These are phyloP conservation scores for Neoascochyta sp. DNA, from an alignment of 2,329 filamentous ascomycete genomes.

Conservation along the genomic window DNA sequence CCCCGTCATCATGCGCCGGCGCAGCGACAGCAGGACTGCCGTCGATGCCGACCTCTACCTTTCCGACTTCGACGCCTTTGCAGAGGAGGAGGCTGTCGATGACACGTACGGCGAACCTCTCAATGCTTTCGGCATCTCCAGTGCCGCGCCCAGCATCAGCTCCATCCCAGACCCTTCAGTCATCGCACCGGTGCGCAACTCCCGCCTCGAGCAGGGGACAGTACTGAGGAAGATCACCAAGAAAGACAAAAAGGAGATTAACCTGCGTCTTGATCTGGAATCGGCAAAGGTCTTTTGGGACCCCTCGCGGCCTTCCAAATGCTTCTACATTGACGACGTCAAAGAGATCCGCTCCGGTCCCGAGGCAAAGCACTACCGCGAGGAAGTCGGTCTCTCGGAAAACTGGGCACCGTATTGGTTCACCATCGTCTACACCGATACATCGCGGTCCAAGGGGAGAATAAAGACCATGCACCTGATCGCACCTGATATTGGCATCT, in stretches of 20 bases:
- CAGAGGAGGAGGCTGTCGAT: constrained; percentile 51
- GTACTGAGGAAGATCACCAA: constrained; percentile 78
- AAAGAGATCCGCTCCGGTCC: constrained; percentile 80
- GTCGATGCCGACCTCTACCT: constrained; percentile 46
- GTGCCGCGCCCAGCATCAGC: constrained; percentile 25
- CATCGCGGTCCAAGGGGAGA: constrained; percentile 69
- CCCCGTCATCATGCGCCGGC: constrained; percentile 78
- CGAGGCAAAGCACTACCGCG: constrained; percentile 83
- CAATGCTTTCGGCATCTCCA: constrained; percentile 44
- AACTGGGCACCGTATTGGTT: constrained; percentile 73
- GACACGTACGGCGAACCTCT: constrained; percentile 40
- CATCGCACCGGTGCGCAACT: constrained; percentile 70
- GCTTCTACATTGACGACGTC: constrained; percentile 92
- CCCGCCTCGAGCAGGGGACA: constrained; percentile 73
- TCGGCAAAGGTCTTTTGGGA: constrained; percentile 89
- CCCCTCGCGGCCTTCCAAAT: constrained; percentile 70
- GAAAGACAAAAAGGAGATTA: constrained; percentile 70
- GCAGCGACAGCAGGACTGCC: constrained; percentile 84
- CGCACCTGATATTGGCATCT: constrained; percentile 67
- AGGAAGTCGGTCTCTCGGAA: constrained; percentile 71
- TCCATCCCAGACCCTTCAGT: constrained; percentile 42
- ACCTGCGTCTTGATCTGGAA: constrained; percentile 75
- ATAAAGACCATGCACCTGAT: constrained; percentile 85
- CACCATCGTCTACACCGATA: constrained; percentile 80
- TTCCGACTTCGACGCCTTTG: constrained; percentile 49